A percentile compares a stretch with the other conserved stretches of the same genome.
phyloP scores from a whole-genome alignment of 148 eudicot genomes.

The Suaeda aralocaspica region DNA sequence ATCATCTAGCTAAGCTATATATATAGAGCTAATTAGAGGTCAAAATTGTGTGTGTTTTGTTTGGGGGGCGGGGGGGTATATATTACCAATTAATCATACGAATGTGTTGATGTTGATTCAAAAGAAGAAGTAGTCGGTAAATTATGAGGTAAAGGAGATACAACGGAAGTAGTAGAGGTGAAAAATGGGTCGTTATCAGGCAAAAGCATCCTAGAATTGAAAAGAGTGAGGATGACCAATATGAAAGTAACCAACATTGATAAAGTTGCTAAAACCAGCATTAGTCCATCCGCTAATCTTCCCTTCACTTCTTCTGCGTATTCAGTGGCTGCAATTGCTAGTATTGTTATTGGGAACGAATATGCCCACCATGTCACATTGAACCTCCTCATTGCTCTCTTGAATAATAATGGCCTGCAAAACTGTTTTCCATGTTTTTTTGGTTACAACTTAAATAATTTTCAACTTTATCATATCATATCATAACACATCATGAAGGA shows the following conservation, averaged over 20 bases:
- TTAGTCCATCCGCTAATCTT: conserved; percentile 29
- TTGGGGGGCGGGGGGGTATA: too few species aligned
- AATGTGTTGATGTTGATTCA: not conserved
- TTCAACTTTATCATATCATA: too few species aligned
- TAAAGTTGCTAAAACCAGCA: conserved; percentile 25
- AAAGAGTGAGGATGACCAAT: conserved; percentile 32
- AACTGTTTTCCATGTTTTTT: too few species aligned
- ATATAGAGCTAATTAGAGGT: not conserved
- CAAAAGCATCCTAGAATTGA: conserved; percentile 31
- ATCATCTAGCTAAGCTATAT: not conserved
- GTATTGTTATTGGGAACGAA: conserved; percentile 29
- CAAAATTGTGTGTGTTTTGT: not conserved
- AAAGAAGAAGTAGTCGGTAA: conserved; percentile 7
- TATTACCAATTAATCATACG: not conserved
- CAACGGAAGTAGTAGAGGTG: not conserved
- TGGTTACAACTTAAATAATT: too few species aligned
- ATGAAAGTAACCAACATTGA: conserved; percentile 35
- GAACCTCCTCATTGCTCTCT: conserved; percentile 31
- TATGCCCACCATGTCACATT: conserved; percentile 38
- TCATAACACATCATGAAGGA: too few species aligned
- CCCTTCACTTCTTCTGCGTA: conserved; percentile 42
- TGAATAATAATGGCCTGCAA: conserved; percentile 28
- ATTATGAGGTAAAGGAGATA: not conserved
- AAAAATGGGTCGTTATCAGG: conserved; percentile 17
- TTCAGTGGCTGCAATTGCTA: conserved; percentile 42